Base-by-base conservation (phyloP, 495 filamentous ascomycete genomes). In the Ascobolus immersus region DNA sequence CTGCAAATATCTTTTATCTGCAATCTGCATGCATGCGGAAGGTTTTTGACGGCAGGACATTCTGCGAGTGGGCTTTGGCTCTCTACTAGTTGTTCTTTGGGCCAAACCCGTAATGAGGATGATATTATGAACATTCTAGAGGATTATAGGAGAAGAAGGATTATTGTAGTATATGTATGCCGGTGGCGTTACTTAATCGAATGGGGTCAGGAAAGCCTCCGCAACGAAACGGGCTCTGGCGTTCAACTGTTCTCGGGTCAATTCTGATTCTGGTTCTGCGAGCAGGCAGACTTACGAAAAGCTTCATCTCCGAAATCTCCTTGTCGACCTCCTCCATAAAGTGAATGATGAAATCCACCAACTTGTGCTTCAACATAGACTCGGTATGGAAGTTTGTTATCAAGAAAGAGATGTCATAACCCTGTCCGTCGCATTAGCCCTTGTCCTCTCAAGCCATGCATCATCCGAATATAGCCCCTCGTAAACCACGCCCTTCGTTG, bases 241-340 rank as follows among this genome's bases (percentile, higher is more conserved):
- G 55, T 99, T 94, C 52, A 99, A 60, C 84, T 94, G 44, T 13
- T 33, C 11, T 13, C 12, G 11, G 8, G 28, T 59, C 11, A n/a
- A n/a, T n/a, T 11, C 25, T 27, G 14, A n/a, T 27, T 27, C 38
- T 53, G 44, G 25, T 14, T 37, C 2, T 23, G 17, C 28, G 19
- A 13, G 4, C 5, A 34, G 18, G 15, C 4, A 31, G 18, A 62
- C 78, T 32, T 68, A 94, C 84, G 55, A 94, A 99, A 40, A 99
- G 68, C 67, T 99, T 99, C 86, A 94, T 93, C 55, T 94, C 89
- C 1, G 84, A 94, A 33, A 94, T 94, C 54, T 99, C 89, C 60
- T 94, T 94, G 49, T 94, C 86, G 19, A 94, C 86, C 48, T 99
- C 89, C 56, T 94, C 84, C 82, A 94, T 93, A 51, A 93, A 94